These are phyloP conservation scores for Russula dissimulans DNA, from an alignment of 768 basidiomycete species.

Conservation along the genomic window DNA sequence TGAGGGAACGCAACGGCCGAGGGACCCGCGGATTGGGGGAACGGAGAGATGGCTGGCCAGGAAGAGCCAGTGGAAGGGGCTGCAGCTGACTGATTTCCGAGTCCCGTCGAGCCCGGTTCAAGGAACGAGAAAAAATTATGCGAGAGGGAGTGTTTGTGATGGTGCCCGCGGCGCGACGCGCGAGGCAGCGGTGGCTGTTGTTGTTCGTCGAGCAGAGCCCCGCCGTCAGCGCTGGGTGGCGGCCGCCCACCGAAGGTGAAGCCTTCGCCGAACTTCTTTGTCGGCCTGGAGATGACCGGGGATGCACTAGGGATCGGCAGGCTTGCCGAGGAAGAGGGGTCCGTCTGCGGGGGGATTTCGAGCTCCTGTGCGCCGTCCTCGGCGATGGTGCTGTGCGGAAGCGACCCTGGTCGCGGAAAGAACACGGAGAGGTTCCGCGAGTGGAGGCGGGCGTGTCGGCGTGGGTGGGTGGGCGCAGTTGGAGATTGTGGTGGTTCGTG, in stretches of 20 bases:
- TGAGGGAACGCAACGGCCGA: conserved; percentile 1
- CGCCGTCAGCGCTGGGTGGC: conserved; percentile 28
- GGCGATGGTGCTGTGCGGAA: conserved; percentile 50
- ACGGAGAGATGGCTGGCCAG: conserved; percentile 52
- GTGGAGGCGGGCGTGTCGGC: conserved; percentile 65
- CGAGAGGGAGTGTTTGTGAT: conserved; percentile 90
- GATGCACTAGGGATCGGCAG: conserved; percentile 33
- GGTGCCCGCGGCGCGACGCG: conserved; percentile 56
- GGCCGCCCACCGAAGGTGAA: conserved; percentile 61
- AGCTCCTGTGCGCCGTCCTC: conserved; percentile 57
- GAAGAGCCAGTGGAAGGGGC: conserved; percentile 57
- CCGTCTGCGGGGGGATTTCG: conserved; percentile 26
- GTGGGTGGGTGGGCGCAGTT: conserved; percentile 25
- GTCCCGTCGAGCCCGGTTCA: conserved; percentile 48
- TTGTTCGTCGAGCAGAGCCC: conserved; percentile 21
- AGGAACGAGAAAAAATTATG: conserved; percentile 96
- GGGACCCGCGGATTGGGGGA: conserved; percentile 18
- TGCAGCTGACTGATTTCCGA: conserved; percentile 41
- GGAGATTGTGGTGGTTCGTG: conserved; percentile 17
- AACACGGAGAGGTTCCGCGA: conserved; percentile 88
- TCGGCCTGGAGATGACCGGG: conserved; percentile 30
- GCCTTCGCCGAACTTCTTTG: conserved; percentile 38
- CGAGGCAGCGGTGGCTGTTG: conserved; percentile 26
- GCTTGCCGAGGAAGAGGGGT: neutral
- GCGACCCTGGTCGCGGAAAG: conserved; percentile 73